Conservation (phyloP, 495 filamentous ascomycete genomes). For the Xylaria acuta region DNA sequence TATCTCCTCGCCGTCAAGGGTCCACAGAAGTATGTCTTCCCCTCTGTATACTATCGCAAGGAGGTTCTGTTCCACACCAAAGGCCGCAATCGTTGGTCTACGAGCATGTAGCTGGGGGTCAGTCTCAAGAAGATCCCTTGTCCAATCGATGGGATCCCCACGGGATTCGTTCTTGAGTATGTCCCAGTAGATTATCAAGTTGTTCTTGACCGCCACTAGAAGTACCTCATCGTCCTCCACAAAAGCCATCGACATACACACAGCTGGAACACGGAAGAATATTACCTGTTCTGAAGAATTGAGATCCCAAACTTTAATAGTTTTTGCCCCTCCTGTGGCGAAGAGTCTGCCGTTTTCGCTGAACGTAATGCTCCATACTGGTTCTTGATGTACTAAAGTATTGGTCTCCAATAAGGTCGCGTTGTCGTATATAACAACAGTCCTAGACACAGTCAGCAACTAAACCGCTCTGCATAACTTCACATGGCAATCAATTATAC, state of each 20-base stretch:
- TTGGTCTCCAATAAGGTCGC: conserved; percentile 31
- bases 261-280: conserved; percentile 26
- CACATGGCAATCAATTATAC: neutral
- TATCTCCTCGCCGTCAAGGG: conserved; percentile 31
- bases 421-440: conserved; percentile 33
- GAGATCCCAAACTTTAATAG: conserved; percentile 36
- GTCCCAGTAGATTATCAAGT: conserved; percentile 36
- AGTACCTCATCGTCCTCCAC: conserved; percentile 33
- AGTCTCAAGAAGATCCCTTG: conserved; percentile 26
- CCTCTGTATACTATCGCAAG: conserved; percentile 38
- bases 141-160: conserved; percentile 34
- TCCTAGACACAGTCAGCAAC: conserved; percentile 8
- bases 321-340: conserved; percentile 28
- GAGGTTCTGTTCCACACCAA: conserved; percentile 30
- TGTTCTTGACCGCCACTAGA: conserved; percentile 30
- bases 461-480: neutral
- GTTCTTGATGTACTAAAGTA: conserved; percentile 32
- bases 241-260: conserved; percentile 31
- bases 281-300: conserved; percentile 26
- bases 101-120: conserved; percentile 22
- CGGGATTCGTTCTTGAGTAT: conserved; percentile 22
- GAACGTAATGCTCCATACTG: conserved; percentile 30
- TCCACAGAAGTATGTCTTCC: conserved; percentile 38
- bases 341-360: conserved; percentile 27
- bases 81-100: conserved; percentile 27